Conservation (phyloP, 192 early-diverging fungal species). For the Coemansia umbellata region DNA sequence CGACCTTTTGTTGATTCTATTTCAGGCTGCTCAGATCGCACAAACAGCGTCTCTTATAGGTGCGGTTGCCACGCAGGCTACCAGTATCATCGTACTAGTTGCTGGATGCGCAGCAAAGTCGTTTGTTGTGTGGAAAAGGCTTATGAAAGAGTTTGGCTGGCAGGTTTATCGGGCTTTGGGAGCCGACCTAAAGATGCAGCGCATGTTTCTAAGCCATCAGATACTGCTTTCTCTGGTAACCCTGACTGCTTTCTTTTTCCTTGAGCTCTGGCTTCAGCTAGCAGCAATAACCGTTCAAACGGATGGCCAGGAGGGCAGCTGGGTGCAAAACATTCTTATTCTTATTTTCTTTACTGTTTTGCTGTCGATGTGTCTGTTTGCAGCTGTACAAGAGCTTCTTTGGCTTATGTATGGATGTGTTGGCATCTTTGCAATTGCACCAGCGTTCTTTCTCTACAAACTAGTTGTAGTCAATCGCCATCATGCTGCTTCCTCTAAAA, state of each 20-base stretch:
- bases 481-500: background rate
- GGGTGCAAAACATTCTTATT: slow-evolving; percentile 12
- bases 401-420: slow-evolving; percentile 34
- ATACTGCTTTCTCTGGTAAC: slow-evolving; percentile 26
- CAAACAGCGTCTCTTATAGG: slow-evolving; percentile 10
- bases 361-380: slow-evolving; percentile 20
- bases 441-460: slow-evolving; percentile 38
- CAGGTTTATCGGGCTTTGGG: slow-evolving; percentile 46
- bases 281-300: slow-evolving; percentile 47
- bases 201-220: slow-evolving; percentile 45
- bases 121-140: slow-evolving; percentile 17
- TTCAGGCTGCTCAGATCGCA: slow-evolving; percentile 18
- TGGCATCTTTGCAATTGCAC: slow-evolving; percentile 1
- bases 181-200: slow-evolving; percentile 42
- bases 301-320: slow-evolving; percentile 3
- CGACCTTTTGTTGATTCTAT: slow-evolving; percentile 23
- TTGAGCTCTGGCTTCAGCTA: slow-evolving; percentile 50
- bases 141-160: slow-evolving; percentile 52
- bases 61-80: slow-evolving; percentile 15
- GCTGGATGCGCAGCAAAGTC: slow-evolving; percentile 20
- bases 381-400: slow-evolving; percentile 27
- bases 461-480: slow-evolving; percentile 24
- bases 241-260: slow-evolving; percentile 32
- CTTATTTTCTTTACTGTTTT: slow-evolving; percentile 5
- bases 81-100: slow-evolving; percentile 10